Conservation (phyloP, 176 grass and related monocot genomes). For the Paspalum notatum region DNA sequence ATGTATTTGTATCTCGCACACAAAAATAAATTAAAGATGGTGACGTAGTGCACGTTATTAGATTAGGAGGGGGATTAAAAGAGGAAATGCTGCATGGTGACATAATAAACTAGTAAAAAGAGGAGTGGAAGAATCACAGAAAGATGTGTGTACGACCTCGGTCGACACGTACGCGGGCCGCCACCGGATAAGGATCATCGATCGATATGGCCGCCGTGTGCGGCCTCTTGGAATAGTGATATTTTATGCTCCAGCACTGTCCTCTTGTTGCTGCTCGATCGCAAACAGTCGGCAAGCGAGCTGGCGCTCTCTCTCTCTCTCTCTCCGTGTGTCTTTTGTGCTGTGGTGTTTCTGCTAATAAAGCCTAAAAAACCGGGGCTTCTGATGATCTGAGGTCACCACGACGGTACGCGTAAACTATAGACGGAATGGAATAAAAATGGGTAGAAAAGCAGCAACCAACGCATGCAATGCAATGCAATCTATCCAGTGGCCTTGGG, state of each 20-base stretch:
- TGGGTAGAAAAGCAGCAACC: slow-evolving; percentile 11
- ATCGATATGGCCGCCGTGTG: background rate
- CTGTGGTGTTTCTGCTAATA: background rate
- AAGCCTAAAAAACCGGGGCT: background rate
- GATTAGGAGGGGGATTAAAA: background rate
- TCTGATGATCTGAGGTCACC: slow-evolving; percentile 11
- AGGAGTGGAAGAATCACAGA: slow-evolving; percentile 39
- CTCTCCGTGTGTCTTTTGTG: background rate
- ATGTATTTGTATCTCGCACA: background rate
- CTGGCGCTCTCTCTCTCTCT: background rate
- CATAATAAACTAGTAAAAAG: background rate
- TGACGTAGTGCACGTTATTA: background rate
- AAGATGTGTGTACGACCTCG: slow-evolving; percentile 8
- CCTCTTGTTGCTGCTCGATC: background rate
- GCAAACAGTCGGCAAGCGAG: slow-evolving; percentile 21
- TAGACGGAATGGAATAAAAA: background rate
- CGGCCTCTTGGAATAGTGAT: background rate
- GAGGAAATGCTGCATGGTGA: background rate
- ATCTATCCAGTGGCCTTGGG: background rate
- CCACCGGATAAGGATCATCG: slow-evolving; percentile 33
- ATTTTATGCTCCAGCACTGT: slow-evolving; percentile 32
- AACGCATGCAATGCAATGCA: background rate
- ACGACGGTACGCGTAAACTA: background rate
- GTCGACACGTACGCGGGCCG: background rate
- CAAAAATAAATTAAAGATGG: background rate